Percentiles rank a stretch among this genome's conserved stretches.
phyloP scores from a whole-genome alignment of 495 filamentous ascomycete genomes.

The Pyrenula aspistea region DNA sequence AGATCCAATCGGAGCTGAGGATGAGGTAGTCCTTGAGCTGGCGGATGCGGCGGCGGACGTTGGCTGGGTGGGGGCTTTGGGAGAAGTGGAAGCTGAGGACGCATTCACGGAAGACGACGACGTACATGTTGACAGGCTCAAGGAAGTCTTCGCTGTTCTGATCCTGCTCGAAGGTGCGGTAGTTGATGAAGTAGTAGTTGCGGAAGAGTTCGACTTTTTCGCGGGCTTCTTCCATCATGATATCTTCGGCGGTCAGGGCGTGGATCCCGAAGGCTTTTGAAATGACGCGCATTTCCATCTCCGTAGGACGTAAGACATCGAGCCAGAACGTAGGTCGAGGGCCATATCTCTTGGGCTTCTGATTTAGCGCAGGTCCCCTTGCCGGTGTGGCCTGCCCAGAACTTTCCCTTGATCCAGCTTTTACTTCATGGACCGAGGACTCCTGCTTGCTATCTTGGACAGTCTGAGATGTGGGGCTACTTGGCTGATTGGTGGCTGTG shows the following conservation, averaged over 20 bases:
- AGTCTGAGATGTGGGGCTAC: conserved; percentile 9
- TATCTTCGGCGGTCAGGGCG: conserved; percentile 88
- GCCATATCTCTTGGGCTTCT: conserved; percentile 60
- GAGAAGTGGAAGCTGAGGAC: conserved; percentile 94
- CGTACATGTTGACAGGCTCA: conserved; percentile 93
- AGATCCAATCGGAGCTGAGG: conserved; percentile 92
- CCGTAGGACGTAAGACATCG: conserved; percentile 80
- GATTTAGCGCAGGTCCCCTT: conserved; percentile 9
- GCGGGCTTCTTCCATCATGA: conserved; percentile 90
- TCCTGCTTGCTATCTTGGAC: conserved; percentile 8
- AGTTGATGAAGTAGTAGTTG: conserved; percentile 97
- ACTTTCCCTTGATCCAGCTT: conserved; percentile 8
- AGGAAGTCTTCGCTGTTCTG: conserved; percentile 75
- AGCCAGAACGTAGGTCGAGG: conserved; percentile 93
- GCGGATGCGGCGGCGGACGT: conserved; percentile 84
- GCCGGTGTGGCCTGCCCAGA: conserved; percentile 15
- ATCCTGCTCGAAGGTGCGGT: conserved; percentile 93
- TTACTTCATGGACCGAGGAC: conserved; percentile 24
- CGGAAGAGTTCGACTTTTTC: conserved; percentile 97
- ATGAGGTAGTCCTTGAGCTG: conserved; percentile 92
- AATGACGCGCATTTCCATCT: conserved; percentile 82
- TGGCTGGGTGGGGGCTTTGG: conserved; percentile 84
- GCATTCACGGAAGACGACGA: conserved; percentile 91
- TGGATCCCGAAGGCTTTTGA: conserved; percentile 92
- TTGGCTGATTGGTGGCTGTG: conserved; percentile 3